Conservation (phyloP, 2,329 filamentous ascomycete species). For the Aspergillus caelatus region DNA sequence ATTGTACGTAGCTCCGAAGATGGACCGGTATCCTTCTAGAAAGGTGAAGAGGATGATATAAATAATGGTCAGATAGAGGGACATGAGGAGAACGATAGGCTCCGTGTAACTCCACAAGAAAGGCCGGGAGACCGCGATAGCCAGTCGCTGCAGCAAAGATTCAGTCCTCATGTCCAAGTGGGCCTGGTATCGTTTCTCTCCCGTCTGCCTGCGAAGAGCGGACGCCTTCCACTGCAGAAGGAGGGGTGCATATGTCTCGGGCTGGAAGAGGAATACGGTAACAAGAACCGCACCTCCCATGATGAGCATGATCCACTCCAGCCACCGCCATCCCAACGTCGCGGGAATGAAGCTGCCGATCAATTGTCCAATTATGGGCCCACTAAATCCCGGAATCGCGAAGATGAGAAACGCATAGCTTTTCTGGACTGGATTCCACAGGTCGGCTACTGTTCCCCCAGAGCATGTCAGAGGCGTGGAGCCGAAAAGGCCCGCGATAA, state of each 20-base stretch:
- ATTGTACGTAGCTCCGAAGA: constrained; percentile 53
- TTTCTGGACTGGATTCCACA: constrained; percentile 49
- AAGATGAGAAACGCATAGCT: constrained; percentile 55
- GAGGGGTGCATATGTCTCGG: constrained; percentile 53
- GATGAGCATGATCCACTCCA: constrained; percentile 49
- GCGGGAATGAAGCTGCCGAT: constrained; percentile 23
- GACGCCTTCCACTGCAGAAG: constrained; percentile 49
- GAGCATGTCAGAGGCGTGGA: constrained; percentile 49
- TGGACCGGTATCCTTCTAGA: constrained; percentile 51
- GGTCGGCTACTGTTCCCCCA: constrained; percentile 49
- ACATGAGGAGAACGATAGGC: constrained; percentile 30
- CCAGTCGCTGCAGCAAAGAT: constrained; percentile 34
- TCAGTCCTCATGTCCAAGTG: constrained; percentile 18
- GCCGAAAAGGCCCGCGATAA: constrained; percentile 53
- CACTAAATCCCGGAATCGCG: constrained; percentile 47
- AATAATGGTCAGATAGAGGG: constrained; percentile 31
- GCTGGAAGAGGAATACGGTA: constrained; percentile 47
- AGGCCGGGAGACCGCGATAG: constrained; percentile 45
- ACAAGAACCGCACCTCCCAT: constrained; percentile 37
- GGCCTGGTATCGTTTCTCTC: constrained; percentile 51
- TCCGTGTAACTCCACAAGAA: constrained; percentile 52
- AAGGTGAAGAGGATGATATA: constrained; percentile 39
- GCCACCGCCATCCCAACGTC: constrained; percentile 41
- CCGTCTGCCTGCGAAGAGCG: constrained; percentile 41
- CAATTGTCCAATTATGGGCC: constrained; percentile 26